These are phyloP conservation scores for Entomortierella chlamydospora DNA, from an alignment of 192 early-diverging fungal species.

Conservation along the genomic window DNA sequence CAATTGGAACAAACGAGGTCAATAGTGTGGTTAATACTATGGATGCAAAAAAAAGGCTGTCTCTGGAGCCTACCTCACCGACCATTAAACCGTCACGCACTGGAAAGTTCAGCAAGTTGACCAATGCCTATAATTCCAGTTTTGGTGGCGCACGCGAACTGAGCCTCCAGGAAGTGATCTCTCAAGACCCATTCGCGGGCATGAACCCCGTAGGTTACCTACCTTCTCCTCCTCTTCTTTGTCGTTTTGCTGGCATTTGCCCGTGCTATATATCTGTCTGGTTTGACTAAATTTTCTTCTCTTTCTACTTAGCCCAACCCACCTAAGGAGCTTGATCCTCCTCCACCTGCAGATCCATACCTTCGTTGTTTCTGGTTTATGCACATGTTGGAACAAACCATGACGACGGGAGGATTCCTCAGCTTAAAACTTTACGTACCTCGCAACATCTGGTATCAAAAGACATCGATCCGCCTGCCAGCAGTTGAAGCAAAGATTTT, in stretches of 20 bases:
- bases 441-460: conserved; percentile 51
- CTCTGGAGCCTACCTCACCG: background rate
- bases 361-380: conserved; percentile 58
- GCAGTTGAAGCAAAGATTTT: conserved; percentile 49
- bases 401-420: conserved; percentile 56
- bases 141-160: background rate
- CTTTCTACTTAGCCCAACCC: conserved; percentile 2
- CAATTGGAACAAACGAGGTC: no score
- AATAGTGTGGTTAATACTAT: no score
- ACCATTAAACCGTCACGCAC: background rate
- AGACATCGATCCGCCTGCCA: conserved; percentile 24
- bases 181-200: conserved; percentile 28
- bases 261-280: no score
- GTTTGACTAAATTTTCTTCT: no score
- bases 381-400: conserved; percentile 53
- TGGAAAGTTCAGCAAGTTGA: background rate
- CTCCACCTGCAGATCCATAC: conserved; percentile 36
- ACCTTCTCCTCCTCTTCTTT: background rate
- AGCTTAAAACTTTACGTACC: conserved; percentile 51
- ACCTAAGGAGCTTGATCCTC: conserved; percentile 8
- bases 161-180: conserved; percentile 18
- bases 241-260: no score
- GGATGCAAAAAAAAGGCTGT: background rate
- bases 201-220: conserved; percentile 18
- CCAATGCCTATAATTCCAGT: background rate